Base-by-base conservation (phyloP, 345 rosid genomes). In the Hirschfeldia incana region DNA sequence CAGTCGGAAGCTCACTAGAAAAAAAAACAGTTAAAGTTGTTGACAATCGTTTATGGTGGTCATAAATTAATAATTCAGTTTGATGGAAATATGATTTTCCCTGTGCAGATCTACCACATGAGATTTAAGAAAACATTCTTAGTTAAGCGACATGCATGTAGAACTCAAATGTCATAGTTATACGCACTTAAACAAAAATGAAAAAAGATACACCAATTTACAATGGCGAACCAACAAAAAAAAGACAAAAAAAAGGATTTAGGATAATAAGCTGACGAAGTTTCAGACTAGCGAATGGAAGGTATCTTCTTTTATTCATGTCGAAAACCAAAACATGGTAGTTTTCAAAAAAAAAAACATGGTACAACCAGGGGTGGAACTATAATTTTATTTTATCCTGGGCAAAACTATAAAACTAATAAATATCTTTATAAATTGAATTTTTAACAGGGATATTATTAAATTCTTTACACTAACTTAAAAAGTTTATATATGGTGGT, bases 301-400 rank as follows among this genome's bases (percentile, higher is more conserved):
- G 34, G 34, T 4, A 5, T 2, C 5, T 57, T 57, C 21, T 37
- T 1, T 6, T 10, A 58, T 76, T 68, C 44, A 59, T 16, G 13
- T 42, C 12, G n/a, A 66, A 74, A 74, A 21, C 66, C 30, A 34
- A 32, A 36, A 62, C 28, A 55, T 51, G n/a, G 8, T 13, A 77
- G 21, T 21, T 21, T 21, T 21, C 21, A 21, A 21, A 21, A 21
- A 21, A 21, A 21, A 34, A 32, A 36, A 62, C 28, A 55, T 51
- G n/a, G 8, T 13, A 77, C 69, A 77, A 70, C 37, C 21, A 46
- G 53, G 15, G 53, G 53, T 4, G 5, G 15, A 46, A 5, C 16
- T 46, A 46, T 6, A 46, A 12, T 42, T 42, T 42, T 42, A 10
- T 42, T 42, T 37, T 46, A 46, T 46, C 5, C 53, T 2, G 53